Evolutionary conservation across 164 flowering plant genomes (phyloP).

Genomic region (Umbilicus rupestris): DNA sequence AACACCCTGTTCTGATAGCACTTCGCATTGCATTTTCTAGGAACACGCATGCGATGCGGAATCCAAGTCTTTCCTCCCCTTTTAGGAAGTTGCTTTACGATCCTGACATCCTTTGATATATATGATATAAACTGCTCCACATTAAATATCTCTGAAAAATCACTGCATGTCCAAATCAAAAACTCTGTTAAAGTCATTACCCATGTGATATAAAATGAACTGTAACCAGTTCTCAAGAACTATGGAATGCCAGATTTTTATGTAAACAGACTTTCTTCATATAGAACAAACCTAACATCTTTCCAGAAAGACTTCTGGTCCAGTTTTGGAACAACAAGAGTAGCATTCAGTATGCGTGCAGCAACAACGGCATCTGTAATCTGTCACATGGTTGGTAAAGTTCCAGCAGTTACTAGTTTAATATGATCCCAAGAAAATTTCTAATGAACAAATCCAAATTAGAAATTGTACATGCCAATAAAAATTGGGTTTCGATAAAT

Average conservation of each 20-base stretch:
- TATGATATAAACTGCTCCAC: background rate
- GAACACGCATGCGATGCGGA: constrained; percentile 4
- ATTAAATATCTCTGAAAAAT: constrained; percentile 2
- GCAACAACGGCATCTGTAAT: constrained; percentile 6
- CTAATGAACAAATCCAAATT: too few relatives aligned
- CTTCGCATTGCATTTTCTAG: background rate
- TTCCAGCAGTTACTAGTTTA: background rate
- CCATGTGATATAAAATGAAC: background rate
- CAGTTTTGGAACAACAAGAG: background rate
- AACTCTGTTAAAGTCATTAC: background rate
- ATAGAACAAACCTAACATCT: background rate
- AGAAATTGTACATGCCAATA: too few relatives aligned
- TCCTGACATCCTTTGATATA: constrained; percentile 3
- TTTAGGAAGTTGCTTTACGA: constrained; percentile 3
- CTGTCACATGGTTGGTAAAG: background rate
- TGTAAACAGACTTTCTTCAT: background rate
- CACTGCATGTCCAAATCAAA: background rate
- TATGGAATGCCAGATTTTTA: background rate
- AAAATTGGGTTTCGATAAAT: too few relatives aligned
- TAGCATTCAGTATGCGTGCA: constrained; percentile 4
- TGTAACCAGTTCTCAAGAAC: background rate
- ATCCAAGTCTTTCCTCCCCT: constrained; percentile 6
- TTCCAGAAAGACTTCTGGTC: constrained; percentile 8
- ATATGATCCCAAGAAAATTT: too few relatives aligned
- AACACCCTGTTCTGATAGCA: constrained; percentile 3